A percentile compares a stretch with the other conserved stretches of the same genome.
Conservation (phyloP, 352 stramenopile genomes). For the Pythium sukuiense region DNA sequence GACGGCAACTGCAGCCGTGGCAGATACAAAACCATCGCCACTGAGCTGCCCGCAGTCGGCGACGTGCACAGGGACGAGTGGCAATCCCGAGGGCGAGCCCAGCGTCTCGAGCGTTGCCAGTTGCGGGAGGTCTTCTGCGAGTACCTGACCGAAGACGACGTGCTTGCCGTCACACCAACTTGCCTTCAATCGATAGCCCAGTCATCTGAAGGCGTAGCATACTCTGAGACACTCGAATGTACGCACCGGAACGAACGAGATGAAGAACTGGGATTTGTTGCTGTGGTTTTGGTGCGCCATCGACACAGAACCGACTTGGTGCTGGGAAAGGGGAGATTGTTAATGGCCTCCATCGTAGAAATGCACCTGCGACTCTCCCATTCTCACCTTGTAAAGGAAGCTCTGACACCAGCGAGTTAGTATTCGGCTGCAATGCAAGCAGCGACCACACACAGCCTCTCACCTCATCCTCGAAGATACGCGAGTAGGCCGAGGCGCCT, state of each 20-base stretch:
- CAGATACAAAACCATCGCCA: slow-evolving; percentile 37
- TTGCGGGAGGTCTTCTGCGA: slow-evolving; percentile 60
- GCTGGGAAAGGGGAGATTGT: slow-evolving; percentile 40
- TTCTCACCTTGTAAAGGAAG: slow-evolving; percentile 69
- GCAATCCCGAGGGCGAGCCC: slow-evolving; percentile 51
- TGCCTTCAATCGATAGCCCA: slow-evolving; percentile 25
- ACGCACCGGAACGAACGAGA: slow-evolving; percentile 86
- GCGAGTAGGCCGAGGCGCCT: slow-evolving; percentile 92
- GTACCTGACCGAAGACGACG: slow-evolving; percentile 98
- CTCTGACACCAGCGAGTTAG: slow-evolving; percentile 52
- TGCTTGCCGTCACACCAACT: slow-evolving; percentile 97
- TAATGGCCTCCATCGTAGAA: background rate
- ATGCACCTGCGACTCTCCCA: background rate
- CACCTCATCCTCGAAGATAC: slow-evolving; percentile 96
- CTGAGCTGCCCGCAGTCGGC: slow-evolving; percentile 57
- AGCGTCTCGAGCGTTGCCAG: slow-evolving; percentile 44
- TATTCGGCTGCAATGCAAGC: too few species aligned
- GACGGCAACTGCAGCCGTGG: slow-evolving; percentile 13
- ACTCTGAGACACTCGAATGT: background rate
- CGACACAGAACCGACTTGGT: slow-evolving; percentile 91
- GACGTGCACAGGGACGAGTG: slow-evolving; percentile 50
- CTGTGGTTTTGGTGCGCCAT: slow-evolving; percentile 98
- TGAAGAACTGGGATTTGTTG: slow-evolving; percentile 99
- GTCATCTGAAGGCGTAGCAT: background rate
- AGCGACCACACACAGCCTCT: background rate